phyloP scores from a whole-genome alignment of 495 filamentous ascomycete genomes.

The Hyaloscypha bicolor region DNA sequence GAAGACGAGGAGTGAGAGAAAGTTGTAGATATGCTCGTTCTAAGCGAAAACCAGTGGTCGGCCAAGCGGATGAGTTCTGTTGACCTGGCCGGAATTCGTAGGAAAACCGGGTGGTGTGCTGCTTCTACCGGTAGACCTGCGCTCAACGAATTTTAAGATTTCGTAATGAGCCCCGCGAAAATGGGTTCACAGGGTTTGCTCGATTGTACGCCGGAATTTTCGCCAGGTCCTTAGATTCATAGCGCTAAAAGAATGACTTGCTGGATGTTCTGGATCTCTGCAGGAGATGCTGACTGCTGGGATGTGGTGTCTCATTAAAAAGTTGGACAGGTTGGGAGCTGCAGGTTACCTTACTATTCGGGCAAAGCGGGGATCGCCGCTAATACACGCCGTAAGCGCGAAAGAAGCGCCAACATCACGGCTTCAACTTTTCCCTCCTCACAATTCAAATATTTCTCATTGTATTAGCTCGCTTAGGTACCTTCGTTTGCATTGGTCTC shows the following conservation, averaged over 20 bases:
- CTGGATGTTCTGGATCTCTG: background rate
- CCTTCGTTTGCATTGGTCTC: too few species aligned
- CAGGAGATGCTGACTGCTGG: background rate
- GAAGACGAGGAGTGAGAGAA: background rate
- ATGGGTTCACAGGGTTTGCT: background rate
- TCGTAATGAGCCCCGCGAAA: background rate
- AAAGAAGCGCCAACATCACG: background rate
- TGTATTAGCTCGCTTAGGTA: background rate
- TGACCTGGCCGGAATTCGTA: conserved; percentile 10
- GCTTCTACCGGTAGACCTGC: conserved; percentile 12
- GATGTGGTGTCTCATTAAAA: background rate
- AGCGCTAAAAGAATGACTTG: background rate
- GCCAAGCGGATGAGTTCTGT: conserved; percentile 5
- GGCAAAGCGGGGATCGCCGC: background rate
- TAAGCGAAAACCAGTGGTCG: background rate
- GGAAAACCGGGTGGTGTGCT: background rate
- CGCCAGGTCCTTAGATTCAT: conserved; percentile 1
- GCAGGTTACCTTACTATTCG: background rate
- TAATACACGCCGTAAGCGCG: background rate
- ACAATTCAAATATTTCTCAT: background rate
- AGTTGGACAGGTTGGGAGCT: background rate
- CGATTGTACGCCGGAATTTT: background rate
- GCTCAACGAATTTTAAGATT: conserved; percentile 21
- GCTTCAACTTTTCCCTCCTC: too few species aligned
- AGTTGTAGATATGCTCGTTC: background rate